Base-by-base conservation (phyloP, 495 filamentous ascomycete genomes). In the Trypethelium eluteriae region DNA sequence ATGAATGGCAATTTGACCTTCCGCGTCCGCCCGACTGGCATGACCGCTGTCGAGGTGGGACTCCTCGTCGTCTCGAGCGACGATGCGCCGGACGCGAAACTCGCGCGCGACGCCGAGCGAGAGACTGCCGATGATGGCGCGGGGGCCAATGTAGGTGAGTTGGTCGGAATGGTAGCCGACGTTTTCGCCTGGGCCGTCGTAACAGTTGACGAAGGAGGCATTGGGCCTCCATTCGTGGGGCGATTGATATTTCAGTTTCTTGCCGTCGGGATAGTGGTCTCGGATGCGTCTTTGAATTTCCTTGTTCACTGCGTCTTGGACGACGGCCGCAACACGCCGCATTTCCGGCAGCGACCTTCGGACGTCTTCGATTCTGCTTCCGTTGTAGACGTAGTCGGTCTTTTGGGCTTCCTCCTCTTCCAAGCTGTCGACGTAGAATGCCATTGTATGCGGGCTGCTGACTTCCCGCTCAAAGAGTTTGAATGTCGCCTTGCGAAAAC, bases 121-220 rank as follows among this genome's bases (percentile, higher is more conserved):
- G 2, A 98, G 76, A 50, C 90, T 94, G 4, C 92, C 94, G 64
- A 98, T 98, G 3, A 94, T 79, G 16, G 94, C 83, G 62, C 86
- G 84, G 0, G 94, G 94, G 0, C 94, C 94, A 3, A 98, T 81
- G 76, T 97, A 98, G 2, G 94, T 98, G 10, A 96, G 78, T 67
- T 96, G 90, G 70, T 98, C 94, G 12, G 88, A 84, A 72, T 98
- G 94, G 76, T 89, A 98, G 25, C 94, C 93, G 0, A 98, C 92
- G 62, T 80, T 88, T 78, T 98, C 85, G 1, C 82, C 75, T 0
- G 85, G 86, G 0, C 93, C 92, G 67, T 86, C 78, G 73, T 98
- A 98, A 77, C 90, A 93, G 73, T 98, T 98, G 0, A 96, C 92
- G 69, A 96, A 91, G 0, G 92, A 91, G 0, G 91, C 91, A 70